Evolutionary conservation across 495 filamentous ascomycete species (phyloP).

Genomic region (Collariella sp.): DNA sequence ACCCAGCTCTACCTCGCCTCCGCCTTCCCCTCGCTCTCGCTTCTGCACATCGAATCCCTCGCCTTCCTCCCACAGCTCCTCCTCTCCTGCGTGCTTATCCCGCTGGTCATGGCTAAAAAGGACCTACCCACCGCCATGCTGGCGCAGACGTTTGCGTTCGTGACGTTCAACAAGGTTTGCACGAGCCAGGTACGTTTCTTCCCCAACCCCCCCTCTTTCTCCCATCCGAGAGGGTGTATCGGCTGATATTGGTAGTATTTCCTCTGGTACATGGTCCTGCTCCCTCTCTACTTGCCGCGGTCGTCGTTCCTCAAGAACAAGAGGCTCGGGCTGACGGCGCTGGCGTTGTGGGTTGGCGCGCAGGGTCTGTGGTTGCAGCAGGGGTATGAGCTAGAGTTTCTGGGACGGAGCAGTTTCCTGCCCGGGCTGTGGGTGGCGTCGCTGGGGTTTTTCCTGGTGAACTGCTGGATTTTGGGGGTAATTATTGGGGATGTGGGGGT

Average conservation of each 20-base stretch:
- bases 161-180: slow-evolving; percentile 96
- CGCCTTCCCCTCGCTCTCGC: slow-evolving; percentile 33
- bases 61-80: slow-evolving; percentile 84
- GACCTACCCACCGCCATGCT: slow-evolving; percentile 80
- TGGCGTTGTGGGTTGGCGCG: slow-evolving; percentile 60
- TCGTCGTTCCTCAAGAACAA: slow-evolving; percentile 60
- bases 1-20: slow-evolving; percentile 80
- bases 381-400: slow-evolving; percentile 79
- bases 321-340: slow-evolving; percentile 51
- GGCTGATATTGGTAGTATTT: slow-evolving; percentile 61
- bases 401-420: slow-evolving; percentile 75
- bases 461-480: slow-evolving; percentile 77
- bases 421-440: slow-evolving; percentile 72
- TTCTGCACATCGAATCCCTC: slow-evolving; percentile 58
- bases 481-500: slow-evolving; percentile 57
- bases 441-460: slow-evolving; percentile 72
- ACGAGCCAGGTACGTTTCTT: slow-evolving; percentile 70
- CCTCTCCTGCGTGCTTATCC: slow-evolving; percentile 67
- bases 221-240: background rate
- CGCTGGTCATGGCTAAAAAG: slow-evolving; percentile 71
- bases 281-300: slow-evolving; percentile 79
- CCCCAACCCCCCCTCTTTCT: background rate
- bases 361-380: slow-evolving; percentile 83
- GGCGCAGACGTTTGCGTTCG: slow-evolving; percentile 98
- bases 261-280: slow-evolving; percentile 90